These are phyloP conservation scores for Scenedesmus sp. DNA, from an alignment of 163 green algal species.

Conservation along the genomic window DNA sequence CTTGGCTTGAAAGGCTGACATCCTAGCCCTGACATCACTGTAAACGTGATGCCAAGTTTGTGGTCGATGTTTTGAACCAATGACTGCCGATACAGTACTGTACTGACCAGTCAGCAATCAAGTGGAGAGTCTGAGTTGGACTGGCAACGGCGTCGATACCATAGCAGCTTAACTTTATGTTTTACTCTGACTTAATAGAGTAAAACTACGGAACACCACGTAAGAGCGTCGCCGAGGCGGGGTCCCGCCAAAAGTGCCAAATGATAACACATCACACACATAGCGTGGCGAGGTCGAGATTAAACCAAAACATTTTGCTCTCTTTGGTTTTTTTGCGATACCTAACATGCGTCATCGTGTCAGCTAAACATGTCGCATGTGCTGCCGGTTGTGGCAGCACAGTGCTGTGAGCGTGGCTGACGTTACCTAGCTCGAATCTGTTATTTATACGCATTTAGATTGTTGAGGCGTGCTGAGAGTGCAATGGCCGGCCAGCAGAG, in stretches of 20 bases:
- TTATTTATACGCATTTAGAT: neutral
- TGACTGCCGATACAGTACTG: neutral
- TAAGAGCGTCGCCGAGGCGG: neutral
- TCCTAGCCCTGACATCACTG: neutral
- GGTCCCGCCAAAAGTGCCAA: neutral
- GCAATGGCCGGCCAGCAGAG: too few relatives aligned
- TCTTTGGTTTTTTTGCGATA: too few relatives aligned
- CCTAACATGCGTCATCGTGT: too few relatives aligned
- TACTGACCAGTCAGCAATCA: neutral
- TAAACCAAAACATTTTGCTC: too few relatives aligned
- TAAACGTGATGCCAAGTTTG: neutral
- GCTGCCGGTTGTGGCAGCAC: neutral
- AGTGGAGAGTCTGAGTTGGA: neutral
- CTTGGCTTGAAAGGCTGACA: slow-evolving; percentile 23
- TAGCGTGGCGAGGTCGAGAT: neutral
- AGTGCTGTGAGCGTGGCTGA: neutral
- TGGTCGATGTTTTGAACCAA: neutral
- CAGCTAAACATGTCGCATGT: neutral
- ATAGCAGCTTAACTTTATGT: too few relatives aligned
- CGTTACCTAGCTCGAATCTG: neutral
- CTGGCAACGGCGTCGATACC: too few relatives aligned
- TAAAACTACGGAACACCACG: too few relatives aligned
- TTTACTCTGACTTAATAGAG: too few relatives aligned
- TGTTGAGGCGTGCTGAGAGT: too few relatives aligned
- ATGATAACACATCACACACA: neutral